Evolutionary conservation across 768 basidiomycete genomes (phyloP).

Genomic region (Psilocybe cubensis): DNA sequence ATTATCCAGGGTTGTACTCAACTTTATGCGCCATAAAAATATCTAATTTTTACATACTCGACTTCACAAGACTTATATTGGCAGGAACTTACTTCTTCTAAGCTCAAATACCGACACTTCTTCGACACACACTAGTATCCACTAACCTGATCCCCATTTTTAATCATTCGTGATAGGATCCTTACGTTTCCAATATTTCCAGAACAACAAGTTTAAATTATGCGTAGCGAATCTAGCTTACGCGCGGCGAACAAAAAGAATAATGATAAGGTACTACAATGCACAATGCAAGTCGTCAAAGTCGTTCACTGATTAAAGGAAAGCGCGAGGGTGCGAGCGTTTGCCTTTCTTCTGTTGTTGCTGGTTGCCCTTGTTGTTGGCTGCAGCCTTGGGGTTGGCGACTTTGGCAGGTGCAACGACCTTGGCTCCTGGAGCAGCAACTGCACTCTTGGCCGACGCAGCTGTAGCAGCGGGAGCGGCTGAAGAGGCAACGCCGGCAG

Average conservation of each 20-base stretch:
- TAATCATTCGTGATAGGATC: too few relatives aligned
- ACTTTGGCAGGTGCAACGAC: constrained; percentile 6
- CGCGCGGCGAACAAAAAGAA: constrained; percentile 11
- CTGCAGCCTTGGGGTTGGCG: constrained; percentile 3
- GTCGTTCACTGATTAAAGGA: constrained; percentile 10
- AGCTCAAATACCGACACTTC: too few relatives aligned
- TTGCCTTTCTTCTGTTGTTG: constrained; percentile 12
- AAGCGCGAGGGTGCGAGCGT: constrained; percentile 13
- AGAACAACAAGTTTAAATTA: constrained; percentile 23
- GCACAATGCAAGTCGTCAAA: constrained; percentile 30
- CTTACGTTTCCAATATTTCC: constrained; percentile 1
- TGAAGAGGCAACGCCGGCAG: constrained; percentile 9
- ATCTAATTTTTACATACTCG: too few relatives aligned
- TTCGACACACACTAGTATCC: too few relatives aligned
- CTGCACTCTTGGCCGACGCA: constrained; percentile 7
- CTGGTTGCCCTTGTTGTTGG: constrained; percentile 5
- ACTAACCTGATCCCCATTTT: too few relatives aligned
- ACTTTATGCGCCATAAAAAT: neutral
- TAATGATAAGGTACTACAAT: constrained; percentile 25
- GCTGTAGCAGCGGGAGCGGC: constrained; percentile 10
- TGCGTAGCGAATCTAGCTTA: constrained; percentile 19
- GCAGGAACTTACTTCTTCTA: too few relatives aligned
- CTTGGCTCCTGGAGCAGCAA: constrained; percentile 8
- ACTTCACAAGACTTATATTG: too few relatives aligned
- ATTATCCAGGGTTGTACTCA: neutral